Evolutionary conservation across 1,139 yeast genomes (phyloP).

Genomic region (Citeromyces hawaiiensis): DNA sequence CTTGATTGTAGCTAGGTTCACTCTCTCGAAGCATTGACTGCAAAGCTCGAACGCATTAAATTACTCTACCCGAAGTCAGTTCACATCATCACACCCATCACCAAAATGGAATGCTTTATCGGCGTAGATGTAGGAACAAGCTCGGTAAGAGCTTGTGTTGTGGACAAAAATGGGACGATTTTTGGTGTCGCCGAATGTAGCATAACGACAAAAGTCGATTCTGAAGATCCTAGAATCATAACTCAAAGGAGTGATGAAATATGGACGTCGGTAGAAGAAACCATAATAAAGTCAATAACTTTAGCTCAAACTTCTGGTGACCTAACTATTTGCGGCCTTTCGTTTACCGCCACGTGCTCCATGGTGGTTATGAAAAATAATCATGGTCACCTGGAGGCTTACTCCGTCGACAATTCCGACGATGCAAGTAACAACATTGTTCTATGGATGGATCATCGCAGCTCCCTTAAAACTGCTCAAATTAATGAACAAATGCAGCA

Average conservation of each 20-base stretch:
- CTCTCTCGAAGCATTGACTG: too few relatives aligned
- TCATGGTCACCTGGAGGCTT: conserved; percentile 12
- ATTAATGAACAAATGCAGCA: conserved; percentile 17
- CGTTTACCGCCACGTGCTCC: conserved; percentile 40
- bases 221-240: conserved; percentile 10
- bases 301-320: conserved; percentile 8
- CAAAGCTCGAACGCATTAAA: too few relatives aligned
- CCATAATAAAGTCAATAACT: conserved; percentile 7
- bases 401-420: conserved; percentile 16
- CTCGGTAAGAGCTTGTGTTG: conserved; percentile 26
- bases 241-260: conserved; percentile 34
- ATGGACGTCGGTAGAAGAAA: conserved; percentile 12
- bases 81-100: too few relatives aligned
- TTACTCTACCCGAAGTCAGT: too few relatives aligned
- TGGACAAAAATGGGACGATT: conserved; percentile 9
- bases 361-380: conserved; percentile 25
- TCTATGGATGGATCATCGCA: conserved; percentile 48
- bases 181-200: conserved; percentile 9
- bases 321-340: conserved; percentile 8
- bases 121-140: conserved; percentile 48
- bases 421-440: conserved; percentile 25
- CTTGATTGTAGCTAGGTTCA: too few relatives aligned
- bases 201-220: conserved; percentile 14
- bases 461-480: conserved; percentile 19
- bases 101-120: conserved; percentile 10